Conservation (phyloP, 148 eudicot species). For the Rhododendron williamsianum region DNA sequence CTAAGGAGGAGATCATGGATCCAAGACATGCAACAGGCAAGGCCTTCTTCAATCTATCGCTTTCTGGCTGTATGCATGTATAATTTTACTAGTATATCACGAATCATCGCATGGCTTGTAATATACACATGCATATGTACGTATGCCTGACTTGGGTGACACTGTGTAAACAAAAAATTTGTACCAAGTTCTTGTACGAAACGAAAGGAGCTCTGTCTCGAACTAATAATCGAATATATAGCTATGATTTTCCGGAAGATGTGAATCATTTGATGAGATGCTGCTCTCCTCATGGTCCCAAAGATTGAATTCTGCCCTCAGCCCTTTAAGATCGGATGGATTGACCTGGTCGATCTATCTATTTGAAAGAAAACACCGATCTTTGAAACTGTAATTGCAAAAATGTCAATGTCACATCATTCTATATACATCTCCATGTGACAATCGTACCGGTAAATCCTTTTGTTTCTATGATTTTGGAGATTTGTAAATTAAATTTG, state of each 20-base stretch:
- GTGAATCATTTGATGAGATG: neutral
- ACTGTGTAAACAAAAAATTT: neutral
- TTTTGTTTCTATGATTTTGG: neutral
- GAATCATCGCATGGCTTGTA: neutral
- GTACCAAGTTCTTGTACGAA: neutral
- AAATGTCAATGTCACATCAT: neutral
- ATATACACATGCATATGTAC: neutral
- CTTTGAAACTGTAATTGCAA: neutral
- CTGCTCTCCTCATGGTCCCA: neutral
- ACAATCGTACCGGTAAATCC: neutral
- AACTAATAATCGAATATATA: neutral
- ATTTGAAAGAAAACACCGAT: neutral
- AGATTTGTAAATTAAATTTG: neutral
- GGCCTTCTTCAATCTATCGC: neutral
- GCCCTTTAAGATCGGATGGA: neutral
- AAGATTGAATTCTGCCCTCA: neutral
- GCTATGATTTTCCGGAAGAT: neutral
- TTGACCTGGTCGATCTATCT: neutral
- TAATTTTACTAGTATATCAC: neutral
- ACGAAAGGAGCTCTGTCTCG: neutral
- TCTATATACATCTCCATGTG: no score
- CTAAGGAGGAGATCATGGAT: slow-evolving; percentile 36
- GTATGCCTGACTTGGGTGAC: neutral
- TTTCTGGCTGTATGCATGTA: neutral
- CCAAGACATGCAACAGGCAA: slow-evolving; percentile 44